Percentiles rank a stretch among this genome's conserved stretches.
phyloP scores from a whole-genome alignment of 345 rosid genomes.

The Tarenaya hassleriana region DNA sequence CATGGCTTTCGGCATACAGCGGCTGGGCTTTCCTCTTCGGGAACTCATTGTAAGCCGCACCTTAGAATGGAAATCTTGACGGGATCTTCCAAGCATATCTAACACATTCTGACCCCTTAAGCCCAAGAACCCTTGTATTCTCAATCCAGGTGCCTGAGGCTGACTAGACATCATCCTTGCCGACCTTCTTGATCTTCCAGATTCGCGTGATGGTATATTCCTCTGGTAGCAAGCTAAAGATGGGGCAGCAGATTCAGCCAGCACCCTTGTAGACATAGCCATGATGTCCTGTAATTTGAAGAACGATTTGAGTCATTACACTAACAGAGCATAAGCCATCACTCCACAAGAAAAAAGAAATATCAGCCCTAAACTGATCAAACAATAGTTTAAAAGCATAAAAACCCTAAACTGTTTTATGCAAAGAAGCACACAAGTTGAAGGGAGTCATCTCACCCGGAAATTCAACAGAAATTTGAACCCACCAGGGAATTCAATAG shows the following conservation, averaged over 20 bases:
- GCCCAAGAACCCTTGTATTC: conserved; percentile 51
- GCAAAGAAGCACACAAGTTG: conserved; percentile 1
- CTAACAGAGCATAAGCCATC: neutral
- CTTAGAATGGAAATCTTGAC: conserved; percentile 49
- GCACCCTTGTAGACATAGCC: conserved; percentile 69
- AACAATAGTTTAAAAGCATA: neutral
- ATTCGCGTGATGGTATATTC: conserved; percentile 39
- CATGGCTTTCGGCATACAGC: conserved; percentile 59
- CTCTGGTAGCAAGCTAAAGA: conserved; percentile 42
- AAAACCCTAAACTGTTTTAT: neutral
- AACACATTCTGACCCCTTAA: conserved; percentile 48
- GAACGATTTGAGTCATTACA: neutral
- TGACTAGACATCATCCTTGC: conserved; percentile 42
- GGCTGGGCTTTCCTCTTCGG: conserved; percentile 42
- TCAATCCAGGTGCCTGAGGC: conserved; percentile 34
- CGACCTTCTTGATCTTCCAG: conserved; percentile 41
- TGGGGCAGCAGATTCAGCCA: conserved; percentile 62
- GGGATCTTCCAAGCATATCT: conserved; percentile 35
- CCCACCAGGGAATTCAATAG: neutral
- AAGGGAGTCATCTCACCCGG: neutral
- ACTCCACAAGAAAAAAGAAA: conserved; percentile 10
- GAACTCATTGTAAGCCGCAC: conserved; percentile 39
- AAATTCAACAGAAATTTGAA: too few species aligned
- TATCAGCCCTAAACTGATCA: neutral
- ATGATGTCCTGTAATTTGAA: conserved; percentile 16